Base-by-base conservation (phyloP, 2,329 filamentous ascomycete species). In the Pestalotiopsis sp. region DNA sequence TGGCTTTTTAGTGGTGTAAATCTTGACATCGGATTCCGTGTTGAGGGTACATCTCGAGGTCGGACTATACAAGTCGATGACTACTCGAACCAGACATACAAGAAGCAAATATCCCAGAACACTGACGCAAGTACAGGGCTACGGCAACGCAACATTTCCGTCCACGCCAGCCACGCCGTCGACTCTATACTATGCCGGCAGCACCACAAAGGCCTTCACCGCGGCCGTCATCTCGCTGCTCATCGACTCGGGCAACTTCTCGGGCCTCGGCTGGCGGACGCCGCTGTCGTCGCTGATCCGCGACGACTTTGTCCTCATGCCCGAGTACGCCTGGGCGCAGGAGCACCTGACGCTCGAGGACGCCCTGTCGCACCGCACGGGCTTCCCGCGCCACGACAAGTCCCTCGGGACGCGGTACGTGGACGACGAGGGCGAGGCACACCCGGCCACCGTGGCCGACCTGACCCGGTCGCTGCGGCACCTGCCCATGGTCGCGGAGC, bases 171-270 rank as follows among this genome's bases (percentile, higher is more conserved):
- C 83, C 2, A 85, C 81, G 1, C 72, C 82, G 2, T 75, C 81
- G 12, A 88, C 86, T 0, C 77, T 89, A 1, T 88, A 86, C 77
- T 87, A 86, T 72, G 79, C 80, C 60, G 87, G 83, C 25, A 87
- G 84, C 73, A 87, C 82, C 2, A 86, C 86, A 61, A 90, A 89
- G 74, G 83, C 85, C 4, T 83, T 87, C 72, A 86, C 85, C 2
- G 83, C 85, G 4, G 84, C 85, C 1, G 76, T 81, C 2, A 75
- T 90, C 2, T 80, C 83, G 1, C 75, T 85, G 0, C 79, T 88
- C 12, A 80, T 88, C 7, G 79, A 80, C 27, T 79, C 83, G 20
- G 79, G 82, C n/a, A 79, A 82, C 66, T 75, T 79, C 70, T 68
- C 27, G 45, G 76, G 73, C 17, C 73, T 87, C 0, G 74, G 80